Conservation (phyloP, 129 eudicot genomes). For the Smallanthus sonchifolius region DNA sequence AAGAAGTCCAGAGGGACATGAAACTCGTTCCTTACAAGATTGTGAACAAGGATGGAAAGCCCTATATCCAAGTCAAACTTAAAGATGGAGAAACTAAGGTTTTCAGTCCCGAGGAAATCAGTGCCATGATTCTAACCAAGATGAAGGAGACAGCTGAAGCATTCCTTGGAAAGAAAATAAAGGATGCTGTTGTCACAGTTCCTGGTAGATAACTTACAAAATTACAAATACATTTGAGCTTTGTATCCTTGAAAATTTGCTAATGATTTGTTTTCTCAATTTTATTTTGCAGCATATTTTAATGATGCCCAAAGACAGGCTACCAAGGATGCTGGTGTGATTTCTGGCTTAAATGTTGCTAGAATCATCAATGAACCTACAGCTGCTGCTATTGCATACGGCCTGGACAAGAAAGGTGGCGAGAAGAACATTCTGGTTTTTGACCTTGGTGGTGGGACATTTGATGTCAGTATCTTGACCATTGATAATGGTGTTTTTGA, state of each 20-base stretch:
- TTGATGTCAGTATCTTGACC: conserved; percentile 66
- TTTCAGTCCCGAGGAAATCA: conserved; percentile 65
- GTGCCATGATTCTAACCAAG: conserved; percentile 61
- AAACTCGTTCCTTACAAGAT: conserved; percentile 54
- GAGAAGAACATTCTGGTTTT: conserved; percentile 68
- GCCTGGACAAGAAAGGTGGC: conserved; percentile 60
- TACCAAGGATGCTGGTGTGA: conserved; percentile 66
- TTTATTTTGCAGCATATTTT: conserved; percentile 46
- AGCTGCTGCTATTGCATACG: conserved; percentile 68
- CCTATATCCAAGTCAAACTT: conserved; percentile 54
- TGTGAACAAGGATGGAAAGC: conserved; percentile 60
- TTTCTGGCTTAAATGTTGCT: conserved; percentile 62
- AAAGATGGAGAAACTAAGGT: conserved; percentile 62
- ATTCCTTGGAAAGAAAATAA: conserved; percentile 60
- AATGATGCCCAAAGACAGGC: conserved; percentile 77
- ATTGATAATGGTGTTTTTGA: conserved; percentile 64
- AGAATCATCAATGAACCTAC: conserved; percentile 70
- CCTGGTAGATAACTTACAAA: conserved; percentile 37
- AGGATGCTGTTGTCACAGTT: conserved; percentile 66
- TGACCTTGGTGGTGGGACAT: conserved; percentile 71
- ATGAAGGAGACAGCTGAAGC: conserved; percentile 78
- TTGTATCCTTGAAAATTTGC: neutral
- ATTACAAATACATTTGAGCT: neutral
- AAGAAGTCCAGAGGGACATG: conserved; percentile 64
- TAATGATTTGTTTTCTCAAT: neutral